Evolutionary conservation across 495 filamentous ascomycete genomes (phyloP), one percentile per base, ranked within the genome.

Genomic region (Penicillium pancosmium): DNA sequence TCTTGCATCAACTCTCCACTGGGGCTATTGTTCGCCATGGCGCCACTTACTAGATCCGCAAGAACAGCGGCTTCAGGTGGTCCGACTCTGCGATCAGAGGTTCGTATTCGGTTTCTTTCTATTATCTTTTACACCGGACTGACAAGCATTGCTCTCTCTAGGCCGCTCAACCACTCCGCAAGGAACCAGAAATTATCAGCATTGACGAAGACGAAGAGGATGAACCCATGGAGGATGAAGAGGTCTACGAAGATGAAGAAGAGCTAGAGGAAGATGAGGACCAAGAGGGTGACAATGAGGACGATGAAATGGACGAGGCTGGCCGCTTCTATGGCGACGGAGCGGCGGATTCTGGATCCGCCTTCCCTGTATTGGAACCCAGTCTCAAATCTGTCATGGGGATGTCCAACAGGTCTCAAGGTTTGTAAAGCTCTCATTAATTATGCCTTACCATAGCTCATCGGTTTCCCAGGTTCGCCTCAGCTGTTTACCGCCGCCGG

Each of bases 401-500:
- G 11, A 33, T 59, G 0, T 18, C 55, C 9, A 46, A 51, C 52
- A 60, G 55, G 38, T 9, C 25, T 43, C 66, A 56, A 62, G 63
- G 71, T 68, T 35, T 9, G 59, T 60, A n/a, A 5, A 34, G 15
- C 18, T 41, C 5, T 5, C 15, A 11, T 31, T 53, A 4, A 13
- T 16, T 5, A 21, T 18, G 4, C 34, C 59, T 53, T 27, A 15
- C 33, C 7, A 43, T 36, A 13, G 33, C 59, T 61, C 27, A 60
- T 65, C 68, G 55, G 75, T 51, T 46, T n/a, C 18, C 7, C 18
- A 70, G 68, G 54, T 8, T 65, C 68, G 13, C 74, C 70, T 27
- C 68, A 76, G 34, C 65, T 80, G n/a, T 80, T 80, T 36, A 81
- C 80, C n/a, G 75, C 78, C 8, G 73, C 75, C 9, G 76, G 80